These are phyloP conservation scores for Monosporascus sp. DNA, from an alignment of 2,329 filamentous ascomycete genomes.

Conservation along the genomic window DNA sequence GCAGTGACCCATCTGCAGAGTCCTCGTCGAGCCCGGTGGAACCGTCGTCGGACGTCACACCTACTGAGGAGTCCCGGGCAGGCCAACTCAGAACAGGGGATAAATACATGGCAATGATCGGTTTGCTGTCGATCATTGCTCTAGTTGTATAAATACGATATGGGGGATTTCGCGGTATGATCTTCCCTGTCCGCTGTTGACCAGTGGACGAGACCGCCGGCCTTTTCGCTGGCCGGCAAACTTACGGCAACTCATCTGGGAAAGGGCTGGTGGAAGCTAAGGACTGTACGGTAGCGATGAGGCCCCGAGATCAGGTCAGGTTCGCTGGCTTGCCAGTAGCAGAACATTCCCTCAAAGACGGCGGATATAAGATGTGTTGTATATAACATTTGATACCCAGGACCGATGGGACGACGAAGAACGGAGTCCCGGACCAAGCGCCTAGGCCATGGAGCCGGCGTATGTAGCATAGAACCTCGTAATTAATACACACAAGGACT, in stretches of 20 bases:
- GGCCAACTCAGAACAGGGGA: conserved; percentile 13
- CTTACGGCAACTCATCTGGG: no score
- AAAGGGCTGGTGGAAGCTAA: no score
- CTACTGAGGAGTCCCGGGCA: conserved; percentile 15
- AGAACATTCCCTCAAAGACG: neutral
- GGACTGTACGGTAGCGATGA: no score
- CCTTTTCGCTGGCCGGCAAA: no score
- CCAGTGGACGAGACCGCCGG: no score
- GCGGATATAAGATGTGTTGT: neutral
- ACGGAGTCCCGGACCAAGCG: neutral
- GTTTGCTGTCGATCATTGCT: conserved; percentile 14
- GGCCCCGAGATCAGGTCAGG: no score
- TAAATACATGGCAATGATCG: conserved; percentile 12
- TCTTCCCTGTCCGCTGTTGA: neutral
- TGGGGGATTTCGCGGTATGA: neutral
- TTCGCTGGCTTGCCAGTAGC: neutral
- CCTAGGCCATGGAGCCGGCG: neutral
- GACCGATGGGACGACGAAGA: neutral
- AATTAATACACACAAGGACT: no score
- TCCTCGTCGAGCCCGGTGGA: conserved; percentile 8
- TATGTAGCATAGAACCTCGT: no score
- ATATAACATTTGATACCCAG: neutral
- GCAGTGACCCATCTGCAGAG: neutral
- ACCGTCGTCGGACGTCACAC: conserved; percentile 7
- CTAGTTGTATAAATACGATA: conserved; percentile 14